Percentiles rank a stretch among this genome's conserved stretches.
Conservation (phyloP, 2,329 filamentous ascomycete genomes). For the Fusarium nodosum region DNA sequence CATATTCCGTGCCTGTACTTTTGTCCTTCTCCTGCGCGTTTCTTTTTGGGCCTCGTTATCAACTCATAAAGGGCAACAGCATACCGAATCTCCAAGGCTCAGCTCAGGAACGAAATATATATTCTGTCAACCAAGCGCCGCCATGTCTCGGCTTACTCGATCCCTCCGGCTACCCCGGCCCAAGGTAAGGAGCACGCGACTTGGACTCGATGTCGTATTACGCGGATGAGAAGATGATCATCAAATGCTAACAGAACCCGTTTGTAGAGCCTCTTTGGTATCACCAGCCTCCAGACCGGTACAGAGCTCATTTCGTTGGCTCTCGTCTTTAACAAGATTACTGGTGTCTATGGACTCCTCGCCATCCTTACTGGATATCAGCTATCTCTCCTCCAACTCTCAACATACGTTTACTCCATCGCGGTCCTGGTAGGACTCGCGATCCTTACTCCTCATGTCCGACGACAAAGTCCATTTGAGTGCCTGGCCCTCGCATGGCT, state of each 20-base stretch:
- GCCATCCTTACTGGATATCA: constrained; percentile 89
- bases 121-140: constrained; percentile 22
- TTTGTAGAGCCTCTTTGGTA: constrained; percentile 81
- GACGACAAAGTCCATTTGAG: constrained; percentile 81
- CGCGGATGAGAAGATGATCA: constrained; percentile 2
- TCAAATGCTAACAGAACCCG: constrained; percentile 32
- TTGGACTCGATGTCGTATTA: constrained; percentile 13
- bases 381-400: constrained; percentile 85
- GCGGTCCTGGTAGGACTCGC: constrained; percentile 75
- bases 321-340: constrained; percentile 91
- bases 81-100: constrained; percentile 3
- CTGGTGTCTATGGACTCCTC: constrained; percentile 89
- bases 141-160: constrained; percentile 57
- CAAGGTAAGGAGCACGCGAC: constrained; percentile 53
- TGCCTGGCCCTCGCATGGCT: constrained; percentile 86
- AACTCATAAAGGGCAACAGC: constrained; percentile 8
- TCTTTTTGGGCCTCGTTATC: constrained; percentile 17
- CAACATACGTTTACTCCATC: constrained; percentile 92
- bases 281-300: constrained; percentile 88
- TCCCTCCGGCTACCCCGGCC: constrained; percentile 58
- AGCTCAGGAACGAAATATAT: constrained; percentile 8
- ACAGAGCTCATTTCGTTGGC: constrained; percentile 86
- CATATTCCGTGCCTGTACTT: constrained; percentile 41
- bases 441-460: constrained; percentile 83
- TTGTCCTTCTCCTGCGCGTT: constrained; percentile 29